These are phyloP conservation scores for Venturia effusa DNA, from an alignment of 2,329 filamentous ascomycete species.

Conservation along the genomic window DNA sequence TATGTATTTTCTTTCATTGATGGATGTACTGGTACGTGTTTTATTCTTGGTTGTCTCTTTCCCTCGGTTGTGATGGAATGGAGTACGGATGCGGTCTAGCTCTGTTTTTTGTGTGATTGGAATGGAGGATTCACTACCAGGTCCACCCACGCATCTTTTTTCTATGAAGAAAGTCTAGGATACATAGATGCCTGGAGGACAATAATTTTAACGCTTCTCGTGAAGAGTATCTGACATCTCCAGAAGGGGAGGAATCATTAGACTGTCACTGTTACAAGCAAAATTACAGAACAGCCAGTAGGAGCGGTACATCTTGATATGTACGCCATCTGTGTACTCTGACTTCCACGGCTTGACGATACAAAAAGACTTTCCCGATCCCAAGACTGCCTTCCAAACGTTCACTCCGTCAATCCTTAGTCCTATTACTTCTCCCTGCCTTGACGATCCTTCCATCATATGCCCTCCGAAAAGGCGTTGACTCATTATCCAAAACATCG, in stretches of 20 bases:
- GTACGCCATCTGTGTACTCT: not conserved
- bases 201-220: too few species aligned
- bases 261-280: too few species aligned
- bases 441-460: conserved; percentile 27
- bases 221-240: too few species aligned
- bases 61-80: not conserved
- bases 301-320: too few species aligned
- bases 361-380: not conserved
- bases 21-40: not conserved
- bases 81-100: not conserved
- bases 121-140: too few species aligned
- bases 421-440: conserved; percentile 12
- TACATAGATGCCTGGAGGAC: too few species aligned
- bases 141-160: too few species aligned
- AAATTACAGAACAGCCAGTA: too few species aligned
- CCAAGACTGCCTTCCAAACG: not conserved
- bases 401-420: not conserved
- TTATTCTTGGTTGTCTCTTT: not conserved
- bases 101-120: too few species aligned
- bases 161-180: too few species aligned
- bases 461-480: conserved; percentile 26
- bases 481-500: conserved; percentile 25
- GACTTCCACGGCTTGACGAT: not conserved
- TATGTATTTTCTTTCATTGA: not conserved
- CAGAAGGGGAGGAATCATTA: too few species aligned